Conservation (phyloP, 352 stramenopile species). For the Phytophthora podocarpi region DNA sequence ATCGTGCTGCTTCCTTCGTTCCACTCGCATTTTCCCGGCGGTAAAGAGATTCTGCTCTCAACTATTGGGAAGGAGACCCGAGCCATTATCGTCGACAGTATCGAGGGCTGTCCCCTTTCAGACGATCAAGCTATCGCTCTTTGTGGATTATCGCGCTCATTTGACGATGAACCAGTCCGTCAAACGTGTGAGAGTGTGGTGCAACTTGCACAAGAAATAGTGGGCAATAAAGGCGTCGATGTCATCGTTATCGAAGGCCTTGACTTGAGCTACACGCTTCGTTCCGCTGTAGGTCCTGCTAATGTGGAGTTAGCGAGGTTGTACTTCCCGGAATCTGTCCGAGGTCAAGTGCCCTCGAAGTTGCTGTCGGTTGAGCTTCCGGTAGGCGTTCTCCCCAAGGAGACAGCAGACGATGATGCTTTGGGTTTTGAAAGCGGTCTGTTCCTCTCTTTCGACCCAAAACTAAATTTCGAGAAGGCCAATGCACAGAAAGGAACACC, state of each 20-base stretch:
- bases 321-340: conserved; percentile 59
- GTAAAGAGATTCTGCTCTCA: conserved; percentile 29
- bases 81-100: conserved; percentile 34
- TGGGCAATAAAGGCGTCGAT: conserved; percentile 25
- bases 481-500: conserved; percentile 9
- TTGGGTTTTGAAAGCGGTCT: conserved; percentile 53
- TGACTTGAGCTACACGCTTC: conserved; percentile 42
- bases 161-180: not conserved
- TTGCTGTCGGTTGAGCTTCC: conserved; percentile 28
- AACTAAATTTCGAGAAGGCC: conserved; percentile 10
- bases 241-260: conserved; percentile 51
- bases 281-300: conserved; percentile 42
- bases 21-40: conserved; percentile 26
- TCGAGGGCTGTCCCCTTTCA: conserved; percentile 5
- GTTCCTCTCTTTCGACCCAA: conserved; percentile 38
- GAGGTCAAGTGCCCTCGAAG: conserved; percentile 35
- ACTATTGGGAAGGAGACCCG: conserved; percentile 29
- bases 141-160: conserved; percentile 17
- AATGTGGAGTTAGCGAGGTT: conserved; percentile 32
- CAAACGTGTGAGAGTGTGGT: conserved; percentile 17
- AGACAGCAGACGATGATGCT: conserved; percentile 24
- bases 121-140: conserved; percentile 20
- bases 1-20: conserved; percentile 51
- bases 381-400: conserved; percentile 11
- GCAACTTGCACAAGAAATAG: conserved; percentile 10